Conservation (phyloP, 805 yeast species). For the Ogataea ganodermae region DNA sequence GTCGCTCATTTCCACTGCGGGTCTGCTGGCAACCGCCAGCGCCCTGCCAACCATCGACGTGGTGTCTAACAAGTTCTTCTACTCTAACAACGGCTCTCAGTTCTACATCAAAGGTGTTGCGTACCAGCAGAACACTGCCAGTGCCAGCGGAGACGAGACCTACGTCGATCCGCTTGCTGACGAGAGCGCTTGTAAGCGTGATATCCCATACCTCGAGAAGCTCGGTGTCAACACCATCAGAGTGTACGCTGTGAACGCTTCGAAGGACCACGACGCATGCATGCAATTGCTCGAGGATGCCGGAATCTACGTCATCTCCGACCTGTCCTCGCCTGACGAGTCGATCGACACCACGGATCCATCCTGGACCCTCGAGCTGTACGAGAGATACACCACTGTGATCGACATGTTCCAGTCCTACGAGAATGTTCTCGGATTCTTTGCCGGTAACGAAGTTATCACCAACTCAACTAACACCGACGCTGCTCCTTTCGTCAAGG, state of each 20-base stretch:
- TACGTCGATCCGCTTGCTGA: constrained; percentile 81
- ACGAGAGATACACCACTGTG: constrained; percentile 76
- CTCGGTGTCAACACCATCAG: constrained; percentile 78
- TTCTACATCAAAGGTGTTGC: constrained; percentile 89
- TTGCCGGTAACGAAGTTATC: constrained; percentile 97
- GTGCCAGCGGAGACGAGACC: constrained; percentile 33
- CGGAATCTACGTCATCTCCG: constrained; percentile 90
- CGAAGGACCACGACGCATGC: constrained; percentile 71
- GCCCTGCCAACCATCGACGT: constrained; percentile 57
- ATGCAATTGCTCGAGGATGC: constrained; percentile 75
- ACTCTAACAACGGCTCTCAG: constrained; percentile 70
- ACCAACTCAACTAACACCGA: constrained; percentile 81
- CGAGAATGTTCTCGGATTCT: constrained; percentile 85
- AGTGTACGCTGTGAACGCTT: constrained; percentile 82
- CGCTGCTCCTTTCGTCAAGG: constrained; percentile 93
- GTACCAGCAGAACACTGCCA: constrained; percentile 71
- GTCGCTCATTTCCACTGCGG: constrained; percentile 14
- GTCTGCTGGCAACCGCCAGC: constrained; percentile 20
- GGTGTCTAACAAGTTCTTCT: constrained; percentile 75
- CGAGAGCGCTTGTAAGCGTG: constrained; percentile 69
- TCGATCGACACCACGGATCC: constrained; percentile 82
- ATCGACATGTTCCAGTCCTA: constrained; percentile 79
- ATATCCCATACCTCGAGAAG: constrained; percentile 70
- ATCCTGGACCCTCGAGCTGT: constrained; percentile 70
- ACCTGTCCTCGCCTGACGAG: constrained; percentile 79